These are phyloP conservation scores for Lathyrus tuberosus DNA, from an alignment of 306 rosid species.

Conservation along the genomic window DNA sequence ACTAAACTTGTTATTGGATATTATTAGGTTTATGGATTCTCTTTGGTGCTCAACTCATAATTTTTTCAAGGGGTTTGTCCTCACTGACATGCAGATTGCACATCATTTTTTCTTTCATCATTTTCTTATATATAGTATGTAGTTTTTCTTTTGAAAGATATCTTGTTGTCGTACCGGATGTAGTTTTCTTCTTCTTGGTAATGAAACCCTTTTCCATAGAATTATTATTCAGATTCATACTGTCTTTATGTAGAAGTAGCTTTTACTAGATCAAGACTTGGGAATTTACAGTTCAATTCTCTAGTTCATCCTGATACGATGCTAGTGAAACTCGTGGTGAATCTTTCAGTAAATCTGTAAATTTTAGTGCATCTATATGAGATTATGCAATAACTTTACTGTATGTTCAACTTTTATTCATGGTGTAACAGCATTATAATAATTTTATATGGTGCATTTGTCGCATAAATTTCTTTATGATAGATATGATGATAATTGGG, in stretches of 20 bases:
- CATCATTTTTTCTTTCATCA: constrained; percentile 1
- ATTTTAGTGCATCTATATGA: constrained; percentile 27
- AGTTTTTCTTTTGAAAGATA: background rate
- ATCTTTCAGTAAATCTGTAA: constrained; percentile 15
- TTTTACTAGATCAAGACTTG: constrained; percentile 8
- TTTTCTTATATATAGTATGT: background rate
- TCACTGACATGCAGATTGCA: constrained; percentile 7
- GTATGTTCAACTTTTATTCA: constrained; percentile 4
- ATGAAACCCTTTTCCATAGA: constrained; percentile 24
- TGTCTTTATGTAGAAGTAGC: constrained; percentile 9
- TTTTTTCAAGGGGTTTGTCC: background rate
- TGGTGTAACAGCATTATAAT: constrained; percentile 13
- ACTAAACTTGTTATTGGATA: constrained; percentile 16
- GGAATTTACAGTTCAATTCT: background rate
- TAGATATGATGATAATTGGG: constrained; percentile 1
- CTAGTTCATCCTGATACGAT: background rate
- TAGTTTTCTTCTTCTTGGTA: constrained; percentile 4
- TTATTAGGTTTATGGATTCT: constrained; percentile 18
- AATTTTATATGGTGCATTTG: constrained; percentile 13
- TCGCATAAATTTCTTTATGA: background rate
- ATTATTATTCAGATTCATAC: constrained; percentile 3
- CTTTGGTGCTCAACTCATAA: background rate
- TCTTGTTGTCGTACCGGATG: background rate
- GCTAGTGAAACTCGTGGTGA: background rate
- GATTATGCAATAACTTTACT: constrained; percentile 13